Evolutionary conservation across 164 flowering plant species (phyloP), one percentile per base, ranked within the genome.

Genomic region (Annona squamosa): DNA sequence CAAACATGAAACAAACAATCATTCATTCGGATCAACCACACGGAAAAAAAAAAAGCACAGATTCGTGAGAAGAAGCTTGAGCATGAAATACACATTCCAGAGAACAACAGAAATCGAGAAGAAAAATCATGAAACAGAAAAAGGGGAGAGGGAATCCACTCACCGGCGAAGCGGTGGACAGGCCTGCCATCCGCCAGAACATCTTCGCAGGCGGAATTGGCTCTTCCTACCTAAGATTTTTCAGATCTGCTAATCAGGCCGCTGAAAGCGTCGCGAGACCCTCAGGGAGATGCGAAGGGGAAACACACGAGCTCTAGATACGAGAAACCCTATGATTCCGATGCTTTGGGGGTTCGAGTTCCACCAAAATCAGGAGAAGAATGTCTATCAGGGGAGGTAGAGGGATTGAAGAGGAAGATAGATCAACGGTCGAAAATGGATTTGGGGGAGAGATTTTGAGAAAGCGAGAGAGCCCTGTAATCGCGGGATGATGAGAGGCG

Each of bases 101-200:
- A 67, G 19, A 19, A 41, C 48, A 56, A 57, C 46, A 18, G 61
- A 48, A 37, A 52, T 4, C 44, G 18, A 43, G 65, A 61, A 26
- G 46, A 4, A 66, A 66, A 44, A 43, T 16, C 12, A n/a, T 42
- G 13, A 66, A 42, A 41, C 19, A 63, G 18, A n/a, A 17, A 63
- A 5, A 16, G 48, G 46, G 10, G 26, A 64, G 46, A 2, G 19
- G 44, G 17, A 44, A 4, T 44, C 46, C 10, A 48, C 89, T 82
- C 65, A 93, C 98, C 70, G 97, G 98, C 76, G 98, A 93, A 70
- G 95, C 87, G 73, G 97, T 82, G 81, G 98, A 90, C 86, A 93
- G 85, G 52, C 95, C 98, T 1, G 97, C 79, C 94, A 93, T 91
- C 68, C 92, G 92, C 98, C 98, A 92, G 81, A 92, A 91, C 96